phyloP scores from a whole-genome alignment of 306 rosid genomes.

The Aeschynomene evenia region DNA sequence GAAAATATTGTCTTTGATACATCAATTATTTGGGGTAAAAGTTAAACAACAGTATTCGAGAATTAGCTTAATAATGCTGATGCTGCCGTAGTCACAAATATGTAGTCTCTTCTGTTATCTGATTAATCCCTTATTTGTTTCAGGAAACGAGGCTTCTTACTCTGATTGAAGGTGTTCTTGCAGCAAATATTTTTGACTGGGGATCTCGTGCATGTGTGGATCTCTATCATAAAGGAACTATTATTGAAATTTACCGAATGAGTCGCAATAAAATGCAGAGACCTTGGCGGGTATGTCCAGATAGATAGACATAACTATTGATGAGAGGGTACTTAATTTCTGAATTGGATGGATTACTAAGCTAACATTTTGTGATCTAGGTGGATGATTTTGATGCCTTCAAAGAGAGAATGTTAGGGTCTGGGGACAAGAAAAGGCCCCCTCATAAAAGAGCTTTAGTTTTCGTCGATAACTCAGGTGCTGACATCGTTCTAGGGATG shows the following conservation, averaged over 20 bases:
- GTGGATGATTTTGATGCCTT: constrained; percentile 89
- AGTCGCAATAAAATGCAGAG: constrained; percentile 97
- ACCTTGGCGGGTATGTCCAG: constrained; percentile 88
- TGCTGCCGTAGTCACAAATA: not conserved
- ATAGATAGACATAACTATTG: not conserved
- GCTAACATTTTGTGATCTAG: constrained; percentile 42
- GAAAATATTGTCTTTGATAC: not conserved
- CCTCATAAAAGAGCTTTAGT: constrained; percentile 88
- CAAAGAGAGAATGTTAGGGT: constrained; percentile 80
- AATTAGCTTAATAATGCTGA: constrained; percentile 11
- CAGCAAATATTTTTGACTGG: constrained; percentile 98
- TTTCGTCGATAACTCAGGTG: constrained; percentile 95
- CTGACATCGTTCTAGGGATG: constrained; percentile 97
- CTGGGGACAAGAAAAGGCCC: constrained; percentile 50
- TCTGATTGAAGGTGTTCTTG: constrained; percentile 96
- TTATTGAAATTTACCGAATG: constrained; percentile 97
- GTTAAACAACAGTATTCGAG: not conserved
- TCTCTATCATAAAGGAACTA: constrained; percentile 97
- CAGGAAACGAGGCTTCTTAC: constrained; percentile 89
- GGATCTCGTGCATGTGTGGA: constrained; percentile 98
- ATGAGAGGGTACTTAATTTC: not conserved
- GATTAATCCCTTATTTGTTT: constrained; percentile 30
- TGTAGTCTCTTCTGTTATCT: constrained; percentile 20
- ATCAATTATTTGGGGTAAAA: constrained; percentile 3
- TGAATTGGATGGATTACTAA: constrained; percentile 18